Percentiles rank a stretch among this genome's conserved stretches.
These are phyloP conservation scores for Crithidia expoeki DNA, from an alignment of 208 protist genomes.

Conservation along the genomic window DNA sequence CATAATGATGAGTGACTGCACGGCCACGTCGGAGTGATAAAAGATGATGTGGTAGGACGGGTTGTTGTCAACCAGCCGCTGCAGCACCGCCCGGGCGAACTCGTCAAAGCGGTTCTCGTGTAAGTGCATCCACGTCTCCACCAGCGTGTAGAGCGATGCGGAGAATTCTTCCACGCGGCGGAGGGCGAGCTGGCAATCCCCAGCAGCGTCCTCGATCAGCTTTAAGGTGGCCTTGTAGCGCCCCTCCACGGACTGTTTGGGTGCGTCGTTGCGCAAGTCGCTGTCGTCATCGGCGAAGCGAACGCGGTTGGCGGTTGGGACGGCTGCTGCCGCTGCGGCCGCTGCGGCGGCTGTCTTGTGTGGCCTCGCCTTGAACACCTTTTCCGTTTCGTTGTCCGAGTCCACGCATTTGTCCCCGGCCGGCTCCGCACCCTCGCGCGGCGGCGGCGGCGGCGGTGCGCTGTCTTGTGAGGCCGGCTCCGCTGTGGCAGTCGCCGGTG, in stretches of 20 bases:
- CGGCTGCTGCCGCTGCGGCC: not conserved
- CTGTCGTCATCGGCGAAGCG: not conserved
- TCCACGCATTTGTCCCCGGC: too few species aligned
- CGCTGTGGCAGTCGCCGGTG: not conserved
- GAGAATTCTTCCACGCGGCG: slow-evolving; percentile 17
- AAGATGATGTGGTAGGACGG: slow-evolving; percentile 19
- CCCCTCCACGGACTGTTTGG: slow-evolving; percentile 9
- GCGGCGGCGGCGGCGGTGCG: not conserved
- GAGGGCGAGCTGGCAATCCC: slow-evolving; percentile 14
- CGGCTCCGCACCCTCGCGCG: not conserved
- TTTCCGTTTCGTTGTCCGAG: too few species aligned
- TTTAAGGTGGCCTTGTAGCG: slow-evolving; percentile 13
- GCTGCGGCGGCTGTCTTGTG: not conserved
- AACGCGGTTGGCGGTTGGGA: not conserved
- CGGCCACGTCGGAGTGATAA: not conserved
- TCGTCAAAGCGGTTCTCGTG: slow-evolving; percentile 20
- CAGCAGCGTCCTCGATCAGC: slow-evolving; percentile 4
- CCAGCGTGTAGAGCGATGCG: slow-evolving; percentile 8
- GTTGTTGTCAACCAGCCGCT: slow-evolving; percentile 12
- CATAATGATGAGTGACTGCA: slow-evolving; percentile 22
- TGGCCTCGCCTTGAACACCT: not conserved
- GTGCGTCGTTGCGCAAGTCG: not conserved
- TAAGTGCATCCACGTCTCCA: slow-evolving; percentile 36
- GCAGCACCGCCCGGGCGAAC: slow-evolving; percentile 27
- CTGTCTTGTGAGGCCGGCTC: not conserved